phyloP scores from a whole-genome alignment of 768 basidiomycete species.

The Mycena olivaceomarginata region DNA sequence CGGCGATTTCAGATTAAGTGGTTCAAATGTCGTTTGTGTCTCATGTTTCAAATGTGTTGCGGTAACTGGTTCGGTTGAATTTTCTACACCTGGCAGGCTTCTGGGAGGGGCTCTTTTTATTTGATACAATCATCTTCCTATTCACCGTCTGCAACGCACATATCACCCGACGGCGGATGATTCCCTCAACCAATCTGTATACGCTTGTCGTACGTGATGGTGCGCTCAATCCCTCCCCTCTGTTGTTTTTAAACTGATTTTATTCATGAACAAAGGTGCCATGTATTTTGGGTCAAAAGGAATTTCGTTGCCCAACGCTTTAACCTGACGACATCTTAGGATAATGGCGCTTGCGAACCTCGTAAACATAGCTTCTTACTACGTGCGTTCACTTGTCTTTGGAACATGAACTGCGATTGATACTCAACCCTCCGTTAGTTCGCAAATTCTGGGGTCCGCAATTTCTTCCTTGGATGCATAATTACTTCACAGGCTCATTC shows the following conservation, averaged over 20 bases:
- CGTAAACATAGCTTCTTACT: slow-evolving; percentile 25
- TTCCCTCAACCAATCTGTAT: slow-evolving; percentile 17
- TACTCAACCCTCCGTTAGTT: no score
- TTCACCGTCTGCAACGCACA: slow-evolving; percentile 56
- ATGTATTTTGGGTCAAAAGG: slow-evolving; percentile 6
- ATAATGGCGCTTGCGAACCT: slow-evolving; percentile 29
- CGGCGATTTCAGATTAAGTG: no score
- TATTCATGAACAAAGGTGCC: neutral
- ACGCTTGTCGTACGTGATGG: slow-evolving; percentile 59
- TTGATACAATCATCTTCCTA: slow-evolving; percentile 54
- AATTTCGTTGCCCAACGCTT: no score
- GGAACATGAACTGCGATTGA: no score
- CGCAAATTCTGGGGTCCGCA: neutral
- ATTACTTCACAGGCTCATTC: neutral
- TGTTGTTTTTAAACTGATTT: no score
- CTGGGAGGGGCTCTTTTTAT: slow-evolving; percentile 49
- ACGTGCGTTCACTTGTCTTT: neutral
- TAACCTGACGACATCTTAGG: no score
- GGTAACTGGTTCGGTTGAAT: neutral
- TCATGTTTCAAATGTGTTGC: neutral
- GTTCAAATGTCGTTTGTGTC: neutral
- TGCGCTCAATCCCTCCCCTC: slow-evolving; percentile 25
- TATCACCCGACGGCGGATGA: slow-evolving; percentile 30
- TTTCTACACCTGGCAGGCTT: neutral
- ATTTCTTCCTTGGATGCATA: neutral